Percentiles rank a stretch among this genome's conserved stretches.
phyloP scores from a whole-genome alignment of 306 rosid species.

The Vigna reflexopilosa region DNA sequence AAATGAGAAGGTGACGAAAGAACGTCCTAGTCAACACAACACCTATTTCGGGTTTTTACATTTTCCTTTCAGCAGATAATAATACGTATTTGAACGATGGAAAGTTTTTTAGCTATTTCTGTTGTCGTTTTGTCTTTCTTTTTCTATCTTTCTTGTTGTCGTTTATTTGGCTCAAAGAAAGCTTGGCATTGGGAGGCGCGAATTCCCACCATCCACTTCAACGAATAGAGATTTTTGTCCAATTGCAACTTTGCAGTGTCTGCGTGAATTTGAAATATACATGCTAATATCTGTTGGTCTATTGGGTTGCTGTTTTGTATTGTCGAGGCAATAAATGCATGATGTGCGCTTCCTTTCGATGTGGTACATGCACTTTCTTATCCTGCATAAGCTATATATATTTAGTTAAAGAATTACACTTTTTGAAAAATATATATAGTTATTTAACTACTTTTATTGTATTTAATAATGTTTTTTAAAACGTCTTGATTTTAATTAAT shows the following conservation, averaged over 20 bases:
- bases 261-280: not conserved
- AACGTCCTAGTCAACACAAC: slow-evolving; percentile 2
- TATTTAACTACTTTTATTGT: too few relatives aligned
- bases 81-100: slow-evolving; percentile 2
- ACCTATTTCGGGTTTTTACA: not conserved
- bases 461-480: too few relatives aligned
- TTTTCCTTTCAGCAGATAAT: not conserved
- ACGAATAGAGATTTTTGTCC: not conserved
- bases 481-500: too few relatives aligned
- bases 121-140: slow-evolving; percentile 33
- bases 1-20: not conserved
- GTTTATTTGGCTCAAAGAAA: slow-evolving; percentile 6
- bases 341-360: not conserved
- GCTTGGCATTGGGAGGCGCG: not conserved
- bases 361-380: not conserved
- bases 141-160: not conserved
- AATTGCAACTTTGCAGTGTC: not conserved
- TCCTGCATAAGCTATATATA: not conserved
- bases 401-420: not conserved
- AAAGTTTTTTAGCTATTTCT: too few relatives aligned
- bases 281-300: not conserved
- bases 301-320: not conserved
- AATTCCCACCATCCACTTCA: not conserved
- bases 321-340: not conserved
- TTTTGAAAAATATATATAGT: too few relatives aligned